These are phyloP conservation scores for Lycium ferocissimum DNA, from an alignment of 257 asterid genomes.

Conservation along the genomic window DNA sequence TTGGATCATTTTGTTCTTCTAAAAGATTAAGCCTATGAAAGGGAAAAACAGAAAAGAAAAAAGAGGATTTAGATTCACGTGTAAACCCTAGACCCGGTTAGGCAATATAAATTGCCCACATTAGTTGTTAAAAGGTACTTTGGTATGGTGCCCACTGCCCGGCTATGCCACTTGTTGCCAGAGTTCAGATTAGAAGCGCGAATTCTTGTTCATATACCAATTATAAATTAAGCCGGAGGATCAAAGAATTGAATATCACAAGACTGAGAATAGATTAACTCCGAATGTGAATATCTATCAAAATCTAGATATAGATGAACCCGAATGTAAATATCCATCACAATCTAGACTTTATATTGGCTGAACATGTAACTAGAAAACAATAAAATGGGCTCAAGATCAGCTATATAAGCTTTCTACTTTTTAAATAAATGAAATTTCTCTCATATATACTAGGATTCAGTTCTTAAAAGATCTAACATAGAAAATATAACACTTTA, in stretches of 20 bases:
- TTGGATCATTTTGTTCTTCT: background rate
- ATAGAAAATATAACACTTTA: background rate
- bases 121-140: conserved; percentile 16
- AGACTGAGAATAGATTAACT: background rate
- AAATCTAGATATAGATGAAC: background rate
- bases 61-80: background rate
- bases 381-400: conserved; percentile 1
- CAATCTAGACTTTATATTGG: background rate
- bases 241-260: background rate
- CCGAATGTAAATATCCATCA: background rate
- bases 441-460: background rate
- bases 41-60: background rate
- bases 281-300: background rate
- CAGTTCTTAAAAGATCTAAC: conserved; percentile 3
- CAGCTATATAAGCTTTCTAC: background rate
- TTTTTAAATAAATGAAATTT: conserved; percentile 8
- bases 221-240: background rate
- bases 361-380: background rate
- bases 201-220: background rate
- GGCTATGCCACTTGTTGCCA: background rate
- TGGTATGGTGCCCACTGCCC: background rate
- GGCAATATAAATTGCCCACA: background rate
- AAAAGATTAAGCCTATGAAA: background rate
- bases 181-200: background rate
- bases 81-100: conserved; percentile 2